Base-by-base conservation (phyloP, 805 yeast species). In the Candida broadrunensis region DNA sequence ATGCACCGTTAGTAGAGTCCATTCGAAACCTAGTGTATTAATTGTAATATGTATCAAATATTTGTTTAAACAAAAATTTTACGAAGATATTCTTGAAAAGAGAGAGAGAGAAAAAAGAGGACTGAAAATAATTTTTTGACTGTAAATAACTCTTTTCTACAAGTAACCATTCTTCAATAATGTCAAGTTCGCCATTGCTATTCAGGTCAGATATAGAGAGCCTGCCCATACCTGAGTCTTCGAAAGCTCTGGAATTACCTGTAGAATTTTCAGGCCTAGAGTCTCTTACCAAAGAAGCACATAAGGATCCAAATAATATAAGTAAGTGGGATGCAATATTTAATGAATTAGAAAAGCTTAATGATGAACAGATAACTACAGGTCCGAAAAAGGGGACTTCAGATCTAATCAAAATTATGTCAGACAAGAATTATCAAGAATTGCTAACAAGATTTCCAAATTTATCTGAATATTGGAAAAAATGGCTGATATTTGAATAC, bases 391-490 rank as follows among this genome's bases (percentile, higher is more conserved):
- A 48, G 13, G 42, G 36, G 5, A 33, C 47, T n/a, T 38, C 46
- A 15, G 27, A 38, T 11, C 52, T 48, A n/a, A 48, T 60, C 41
- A 60, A 57, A 39, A 27, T 20, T 17, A 42, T 47, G 17, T 48
- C 55, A 2, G 27, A 43, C 23, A 33, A 40, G 2, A 33, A 42
- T 5, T 64, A 63, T 41, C 18, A 36, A 5, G 63, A 62, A 20
- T 53, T 83, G 2, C 54, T 85, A n/a, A 43, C 60, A 0, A 61
- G 74, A 38, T 84, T 73, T 47, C 93, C 93, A 0, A 68, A 75
- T 39, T 61, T 80, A 15, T 64, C 71, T n/a, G 74, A 70, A 7
- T 75, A 77, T 51, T 85, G 93, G 93, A 80, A 78, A 53, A 70
- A 72, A 40, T 83, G 71, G 54, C 75, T 75, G 42, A 67, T 80